These are phyloP conservation scores for Saccharata proteae DNA, from an alignment of 2,329 filamentous ascomycete genomes.

Conservation along the genomic window DNA sequence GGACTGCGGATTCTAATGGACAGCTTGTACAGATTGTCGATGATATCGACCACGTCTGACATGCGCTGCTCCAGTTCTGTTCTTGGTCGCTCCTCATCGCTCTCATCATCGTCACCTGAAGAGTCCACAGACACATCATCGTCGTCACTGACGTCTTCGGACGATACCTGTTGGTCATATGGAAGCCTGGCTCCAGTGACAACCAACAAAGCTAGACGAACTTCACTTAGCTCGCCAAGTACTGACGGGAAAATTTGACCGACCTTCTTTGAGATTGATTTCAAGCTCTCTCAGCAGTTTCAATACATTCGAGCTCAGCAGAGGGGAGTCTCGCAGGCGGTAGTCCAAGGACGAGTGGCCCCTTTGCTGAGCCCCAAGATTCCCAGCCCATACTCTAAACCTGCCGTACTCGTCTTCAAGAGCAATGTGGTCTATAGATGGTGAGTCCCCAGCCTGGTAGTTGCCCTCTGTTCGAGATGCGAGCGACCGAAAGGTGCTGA, in stretches of 20 bases:
- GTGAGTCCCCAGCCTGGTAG: slow-evolving; percentile 8
- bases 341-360: slow-evolving; percentile 26
- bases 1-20: slow-evolving; percentile 25
- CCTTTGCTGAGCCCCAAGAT: slow-evolving; percentile 24
- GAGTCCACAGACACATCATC: slow-evolving; percentile 13
- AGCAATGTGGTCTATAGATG: slow-evolving; percentile 15
- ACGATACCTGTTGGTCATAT: slow-evolving; percentile 19
- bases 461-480: slow-evolving; percentile 12
- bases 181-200: slow-evolving; percentile 19
- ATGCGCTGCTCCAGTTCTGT: slow-evolving; percentile 24
- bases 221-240: neutral
- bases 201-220: slow-evolving; percentile 15
- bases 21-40: slow-evolving; percentile 26
- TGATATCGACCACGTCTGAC: slow-evolving; percentile 22
- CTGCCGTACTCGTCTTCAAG: slow-evolving; percentile 25
- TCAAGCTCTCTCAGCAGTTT: slow-evolving; percentile 22
- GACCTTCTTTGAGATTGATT: slow-evolving; percentile 17
- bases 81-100: slow-evolving; percentile 13
- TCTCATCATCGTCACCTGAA: slow-evolving; percentile 16
- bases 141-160: slow-evolving; percentile 11
- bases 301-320: slow-evolving; percentile 20
- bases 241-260: neutral
- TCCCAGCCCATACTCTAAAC: slow-evolving; percentile 24
- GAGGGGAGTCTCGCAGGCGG: slow-evolving; percentile 23
- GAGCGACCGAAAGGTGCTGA: slow-evolving; percentile 19